Conservation (phyloP, 2,329 filamentous ascomycete species). For the Diaporthe citri region DNA sequence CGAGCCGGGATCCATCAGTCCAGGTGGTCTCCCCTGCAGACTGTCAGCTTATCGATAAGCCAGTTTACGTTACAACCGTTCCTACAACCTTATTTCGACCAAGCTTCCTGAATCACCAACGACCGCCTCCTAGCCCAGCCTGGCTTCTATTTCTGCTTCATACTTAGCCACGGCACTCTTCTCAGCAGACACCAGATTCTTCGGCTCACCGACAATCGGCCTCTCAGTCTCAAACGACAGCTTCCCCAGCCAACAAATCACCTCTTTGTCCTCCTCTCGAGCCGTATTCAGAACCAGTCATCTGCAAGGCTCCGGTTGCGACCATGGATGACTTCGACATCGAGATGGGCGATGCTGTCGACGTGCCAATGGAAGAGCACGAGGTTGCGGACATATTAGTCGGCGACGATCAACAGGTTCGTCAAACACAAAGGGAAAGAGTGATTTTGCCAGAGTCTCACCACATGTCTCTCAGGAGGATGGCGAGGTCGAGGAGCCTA, state of each 20-base stretch:
- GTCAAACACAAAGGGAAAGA: constrained; percentile 21
- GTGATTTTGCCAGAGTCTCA: neutral
- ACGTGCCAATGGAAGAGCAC: constrained; percentile 52
- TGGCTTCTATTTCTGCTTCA: neutral
- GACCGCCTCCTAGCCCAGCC: neutral
- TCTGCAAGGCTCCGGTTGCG: constrained; percentile 25
- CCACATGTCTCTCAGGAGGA: constrained; percentile 49
- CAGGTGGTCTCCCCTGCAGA: neutral
- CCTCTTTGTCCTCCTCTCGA: neutral
- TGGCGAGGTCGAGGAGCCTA: constrained; percentile 56
- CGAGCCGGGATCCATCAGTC: neutral
- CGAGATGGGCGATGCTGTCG: constrained; percentile 76
- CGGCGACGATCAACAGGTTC: constrained; percentile 44
- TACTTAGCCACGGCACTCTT: neutral
- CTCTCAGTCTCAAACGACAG: neutral
- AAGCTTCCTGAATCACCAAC: neutral
- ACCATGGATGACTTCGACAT: constrained; percentile 75
- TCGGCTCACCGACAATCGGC: neutral
- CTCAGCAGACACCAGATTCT: neutral
- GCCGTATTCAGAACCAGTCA: neutral
- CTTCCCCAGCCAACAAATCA: neutral
- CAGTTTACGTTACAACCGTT: constrained; percentile 5
- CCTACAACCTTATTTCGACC: constrained; percentile 25
- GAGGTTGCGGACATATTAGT: constrained; percentile 50
- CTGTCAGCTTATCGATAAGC: constrained; percentile 16